Evolutionary conservation across 2,329 filamentous ascomycete species (phyloP), one percentile per base, ranked within the genome.

Genomic region (Fusarium algeriense): DNA sequence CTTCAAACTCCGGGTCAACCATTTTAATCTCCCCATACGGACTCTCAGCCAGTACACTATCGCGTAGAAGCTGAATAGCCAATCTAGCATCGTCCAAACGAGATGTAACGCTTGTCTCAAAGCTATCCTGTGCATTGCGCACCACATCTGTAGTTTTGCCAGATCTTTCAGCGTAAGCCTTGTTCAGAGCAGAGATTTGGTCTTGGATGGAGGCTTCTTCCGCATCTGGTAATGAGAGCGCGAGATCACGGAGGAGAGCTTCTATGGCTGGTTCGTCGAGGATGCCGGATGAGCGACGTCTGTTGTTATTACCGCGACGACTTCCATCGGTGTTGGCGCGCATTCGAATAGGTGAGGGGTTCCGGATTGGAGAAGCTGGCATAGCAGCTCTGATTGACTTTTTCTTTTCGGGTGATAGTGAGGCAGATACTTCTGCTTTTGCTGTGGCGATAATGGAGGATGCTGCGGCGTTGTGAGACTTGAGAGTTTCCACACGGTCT

Each of bases 11-110:
- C 0, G 85, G 82, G 70, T 90, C 88, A 9, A 84, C 78, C 9
- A 90, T 81, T 44, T 80, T 81, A 7, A 88, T 82, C n/a, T 81
- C 76, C 0, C 81, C 80, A 72, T 83, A 88, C 7, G 83, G 78
- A 34, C 83, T 87, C 71, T 90, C 87, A 0, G 85, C 85, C 3
- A 89, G 78, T 2, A 89, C 78, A 43, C 84, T 87, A 63, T 88
- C 86, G 8, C 82, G 79, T 19, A 89, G 76, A 12, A 87, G 73
- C 67, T 86, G 84, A 2, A 89, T 73, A 0, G 87, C 87, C 6
- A 81, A 76, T 20, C 82, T 81, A 0, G 83, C 81, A 64, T 90
- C 87, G 1, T 82, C 77, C 1, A 90, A 73, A 13, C 85, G 82
- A 1, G 80, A 76, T 2, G 80, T 78, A 0, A 83, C 79, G 0